Conservation (phyloP, 2,329 filamentous ascomycete genomes). For the Fusarium nygamai region DNA sequence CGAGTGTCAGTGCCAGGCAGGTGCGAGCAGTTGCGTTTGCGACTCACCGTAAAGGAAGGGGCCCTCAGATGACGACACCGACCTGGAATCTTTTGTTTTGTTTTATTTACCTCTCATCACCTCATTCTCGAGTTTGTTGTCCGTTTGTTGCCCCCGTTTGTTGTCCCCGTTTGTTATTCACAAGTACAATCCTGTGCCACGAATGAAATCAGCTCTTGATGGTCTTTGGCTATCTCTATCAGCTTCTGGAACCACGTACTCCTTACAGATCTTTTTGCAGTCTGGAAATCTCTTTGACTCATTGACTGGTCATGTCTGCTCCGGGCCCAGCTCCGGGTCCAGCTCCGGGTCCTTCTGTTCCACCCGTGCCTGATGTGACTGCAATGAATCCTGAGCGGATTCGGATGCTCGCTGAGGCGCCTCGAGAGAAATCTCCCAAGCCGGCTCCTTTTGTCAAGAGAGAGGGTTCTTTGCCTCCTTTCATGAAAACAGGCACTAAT, state of each 20-base stretch:
- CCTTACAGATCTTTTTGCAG: not conserved
- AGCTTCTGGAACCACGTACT: too few relatives aligned
- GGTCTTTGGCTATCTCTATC: not conserved
- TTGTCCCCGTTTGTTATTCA: not conserved
- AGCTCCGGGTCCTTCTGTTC: not conserved
- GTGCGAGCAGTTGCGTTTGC: conserved; percentile 1
- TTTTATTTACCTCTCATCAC: not conserved
- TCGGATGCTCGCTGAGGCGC: conserved; percentile 35
- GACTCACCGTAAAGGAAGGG: not conserved
- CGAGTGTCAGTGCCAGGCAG: not conserved
- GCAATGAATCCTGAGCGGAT: conserved; percentile 44
- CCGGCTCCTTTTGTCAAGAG: conserved; percentile 4
- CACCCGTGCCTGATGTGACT: conserved; percentile 8
- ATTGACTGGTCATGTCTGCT: not conserved
- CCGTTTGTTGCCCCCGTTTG: too few relatives aligned
- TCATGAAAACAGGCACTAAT: conserved; percentile 28
- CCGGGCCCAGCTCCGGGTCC: not conserved
- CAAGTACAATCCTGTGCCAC: not conserved
- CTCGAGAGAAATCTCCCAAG: conserved; percentile 9
- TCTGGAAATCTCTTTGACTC: not conserved
- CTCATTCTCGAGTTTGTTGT: too few relatives aligned
- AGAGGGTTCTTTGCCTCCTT: not conserved
- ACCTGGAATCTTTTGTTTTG: not conserved
- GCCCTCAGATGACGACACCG: not conserved
- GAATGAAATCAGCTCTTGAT: not conserved